Evolutionary conservation across 2,329 filamentous ascomycete species (phyloP).

Genomic region (Diaporthe amygdali): DNA sequence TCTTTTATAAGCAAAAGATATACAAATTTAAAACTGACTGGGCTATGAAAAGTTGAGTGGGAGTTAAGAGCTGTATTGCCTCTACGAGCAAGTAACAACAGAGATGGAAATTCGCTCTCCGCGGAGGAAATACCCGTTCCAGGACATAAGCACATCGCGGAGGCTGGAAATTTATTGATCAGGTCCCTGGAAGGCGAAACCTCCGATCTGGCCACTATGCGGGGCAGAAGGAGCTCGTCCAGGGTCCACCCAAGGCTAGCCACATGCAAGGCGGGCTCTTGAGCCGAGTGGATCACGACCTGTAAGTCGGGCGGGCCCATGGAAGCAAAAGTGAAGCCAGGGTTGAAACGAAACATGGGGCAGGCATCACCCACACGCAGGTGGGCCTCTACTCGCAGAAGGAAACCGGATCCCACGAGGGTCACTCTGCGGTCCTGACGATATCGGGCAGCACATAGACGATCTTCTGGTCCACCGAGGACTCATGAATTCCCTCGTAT

Average conservation of each 20-base stretch:
- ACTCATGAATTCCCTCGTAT: neutral
- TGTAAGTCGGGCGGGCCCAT: neutral
- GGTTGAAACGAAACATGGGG: neutral
- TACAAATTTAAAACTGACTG: neutral
- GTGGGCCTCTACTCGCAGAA: neutral
- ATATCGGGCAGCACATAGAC: neutral
- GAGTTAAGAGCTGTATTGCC: too few species aligned
- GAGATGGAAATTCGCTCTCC: neutral
- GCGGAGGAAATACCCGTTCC: neutral
- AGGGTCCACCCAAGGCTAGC: neutral
- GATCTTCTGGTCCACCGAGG: neutral
- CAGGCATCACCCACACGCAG: neutral
- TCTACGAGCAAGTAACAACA: neutral
- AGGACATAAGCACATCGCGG: neutral
- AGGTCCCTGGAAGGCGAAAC: neutral
- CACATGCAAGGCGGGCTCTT: slow-evolving; percentile 1
- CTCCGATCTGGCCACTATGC: neutral
- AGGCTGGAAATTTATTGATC: neutral
- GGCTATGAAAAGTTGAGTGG: too few species aligned
- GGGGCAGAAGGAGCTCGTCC: neutral
- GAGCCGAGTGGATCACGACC: slow-evolving; percentile 7
- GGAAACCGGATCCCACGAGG: neutral
- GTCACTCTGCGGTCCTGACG: neutral
- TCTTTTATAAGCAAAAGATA: too few species aligned
- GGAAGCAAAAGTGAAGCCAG: neutral